A percentile compares a stretch with the other conserved stretches of the same genome.
These are phyloP conservation scores for Botrytis byssoidea DNA, from an alignment of 2,329 filamentous ascomycete genomes.

Conservation along the genomic window DNA sequence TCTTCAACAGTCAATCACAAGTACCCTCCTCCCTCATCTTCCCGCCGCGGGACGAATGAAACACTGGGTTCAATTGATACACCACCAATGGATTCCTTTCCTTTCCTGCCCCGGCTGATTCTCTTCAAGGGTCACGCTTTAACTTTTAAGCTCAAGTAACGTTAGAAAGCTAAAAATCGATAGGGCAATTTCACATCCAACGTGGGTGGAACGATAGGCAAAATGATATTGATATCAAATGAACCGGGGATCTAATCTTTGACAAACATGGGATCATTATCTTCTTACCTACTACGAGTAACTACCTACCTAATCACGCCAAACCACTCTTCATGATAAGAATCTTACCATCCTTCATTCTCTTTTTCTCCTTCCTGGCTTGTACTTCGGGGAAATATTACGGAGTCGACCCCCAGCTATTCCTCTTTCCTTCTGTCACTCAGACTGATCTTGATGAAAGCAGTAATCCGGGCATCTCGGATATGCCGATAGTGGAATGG, in stretches of 20 bases:
- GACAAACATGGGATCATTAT: neutral
- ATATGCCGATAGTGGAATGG: neutral
- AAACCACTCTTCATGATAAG: neutral
- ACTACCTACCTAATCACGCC: neutral
- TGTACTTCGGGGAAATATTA: neutral
- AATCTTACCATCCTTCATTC: neutral
- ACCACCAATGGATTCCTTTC: neutral
- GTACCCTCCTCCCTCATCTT: neutral
- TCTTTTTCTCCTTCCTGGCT: neutral
- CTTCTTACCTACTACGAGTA: neutral
- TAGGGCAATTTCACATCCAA: neutral
- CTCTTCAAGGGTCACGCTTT: neutral
- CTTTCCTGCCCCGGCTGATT: neutral
- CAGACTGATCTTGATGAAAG: neutral
- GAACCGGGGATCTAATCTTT: neutral
- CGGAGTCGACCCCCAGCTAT: neutral
- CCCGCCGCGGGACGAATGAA: neutral
- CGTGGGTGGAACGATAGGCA: neutral
- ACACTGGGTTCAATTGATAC: neutral
- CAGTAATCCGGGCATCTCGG: neutral
- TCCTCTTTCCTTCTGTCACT: neutral
- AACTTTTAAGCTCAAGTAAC: neutral
- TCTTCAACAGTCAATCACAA: neutral
- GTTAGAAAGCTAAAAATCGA: neutral
- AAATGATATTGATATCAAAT: neutral